These are phyloP conservation scores for Piloderma croceum DNA, from an alignment of 768 basidiomycete species.

Conservation along the genomic window DNA sequence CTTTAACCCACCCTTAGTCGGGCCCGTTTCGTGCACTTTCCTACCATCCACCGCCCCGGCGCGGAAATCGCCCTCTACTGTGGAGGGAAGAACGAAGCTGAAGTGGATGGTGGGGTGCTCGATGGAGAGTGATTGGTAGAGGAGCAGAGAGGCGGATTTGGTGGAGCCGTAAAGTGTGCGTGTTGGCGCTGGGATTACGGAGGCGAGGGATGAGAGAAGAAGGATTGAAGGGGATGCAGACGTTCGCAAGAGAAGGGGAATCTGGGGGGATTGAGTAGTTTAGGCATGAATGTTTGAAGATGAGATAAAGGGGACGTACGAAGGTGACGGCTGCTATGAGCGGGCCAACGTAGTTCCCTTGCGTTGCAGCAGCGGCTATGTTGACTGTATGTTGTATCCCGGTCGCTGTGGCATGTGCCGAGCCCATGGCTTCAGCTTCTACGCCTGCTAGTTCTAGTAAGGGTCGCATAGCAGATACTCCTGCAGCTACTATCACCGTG, in stretches of 20 bases:
- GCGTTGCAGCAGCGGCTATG: slow-evolving; percentile 49
- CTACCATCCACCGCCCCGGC: slow-evolving; percentile 67
- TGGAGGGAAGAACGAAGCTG: slow-evolving; percentile 57
- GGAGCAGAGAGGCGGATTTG: slow-evolving; percentile 71
- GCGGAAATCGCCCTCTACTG: slow-evolving; percentile 76
- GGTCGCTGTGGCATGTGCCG: slow-evolving; percentile 40
- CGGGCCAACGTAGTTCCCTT: slow-evolving; percentile 67
- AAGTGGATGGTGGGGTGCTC: slow-evolving; percentile 71
- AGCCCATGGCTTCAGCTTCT: slow-evolving; percentile 26
- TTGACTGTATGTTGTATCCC: slow-evolving; percentile 57
- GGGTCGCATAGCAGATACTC: slow-evolving; percentile 77
- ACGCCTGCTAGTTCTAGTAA: slow-evolving; percentile 67
- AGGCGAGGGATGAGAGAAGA: slow-evolving; percentile 73
- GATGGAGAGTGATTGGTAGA: slow-evolving; percentile 75
- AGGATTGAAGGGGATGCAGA: slow-evolving; percentile 69
- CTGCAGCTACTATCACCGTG: slow-evolving; percentile 76
- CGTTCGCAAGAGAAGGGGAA: slow-evolving; percentile 64
- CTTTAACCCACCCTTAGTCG: slow-evolving; percentile 55
- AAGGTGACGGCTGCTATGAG: slow-evolving; percentile 65
- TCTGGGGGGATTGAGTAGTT: slow-evolving; percentile 36
- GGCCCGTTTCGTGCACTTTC: slow-evolving; percentile 37
- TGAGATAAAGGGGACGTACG: slow-evolving; percentile 35
- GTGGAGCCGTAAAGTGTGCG: slow-evolving; percentile 80
- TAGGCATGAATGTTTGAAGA: not conserved
- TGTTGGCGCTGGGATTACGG: slow-evolving; percentile 80